Percentiles rank a stretch among this genome's conserved stretches.
These are phyloP conservation scores for Penium margaritaceum DNA, from an alignment of 139 green algal genomes.

Conservation along the genomic window DNA sequence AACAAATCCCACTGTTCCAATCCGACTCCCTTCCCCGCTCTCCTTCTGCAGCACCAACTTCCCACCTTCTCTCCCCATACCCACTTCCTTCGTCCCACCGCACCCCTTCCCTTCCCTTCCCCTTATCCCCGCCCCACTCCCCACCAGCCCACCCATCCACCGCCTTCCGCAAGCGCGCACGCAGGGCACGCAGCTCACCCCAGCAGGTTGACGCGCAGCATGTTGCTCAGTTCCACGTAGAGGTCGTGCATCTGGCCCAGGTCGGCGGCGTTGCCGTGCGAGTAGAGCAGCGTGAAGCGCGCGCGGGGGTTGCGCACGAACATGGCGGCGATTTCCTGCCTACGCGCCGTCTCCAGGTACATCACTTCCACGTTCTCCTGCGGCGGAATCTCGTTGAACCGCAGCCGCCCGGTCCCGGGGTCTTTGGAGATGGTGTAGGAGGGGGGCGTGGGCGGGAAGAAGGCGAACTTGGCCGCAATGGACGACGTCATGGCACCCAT, in stretches of 20 bases:
- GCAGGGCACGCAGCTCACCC: slow-evolving; percentile 29
- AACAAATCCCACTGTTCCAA: too few relatives aligned
- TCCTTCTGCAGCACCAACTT: too few relatives aligned
- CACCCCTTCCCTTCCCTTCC: neutral
- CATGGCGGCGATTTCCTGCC: slow-evolving; percentile 52
- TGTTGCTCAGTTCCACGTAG: slow-evolving; percentile 58
- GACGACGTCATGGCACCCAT: slow-evolving; percentile 39
- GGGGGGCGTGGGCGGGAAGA: slow-evolving; percentile 73
- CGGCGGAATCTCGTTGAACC: slow-evolving; percentile 31
- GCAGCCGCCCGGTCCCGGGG: slow-evolving; percentile 9
- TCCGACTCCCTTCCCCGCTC: too few relatives aligned
- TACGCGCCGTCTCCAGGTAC: slow-evolving; percentile 32
- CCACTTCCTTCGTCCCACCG: too few relatives aligned
- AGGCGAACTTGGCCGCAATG: slow-evolving; percentile 53
- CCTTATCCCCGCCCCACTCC: too few relatives aligned
- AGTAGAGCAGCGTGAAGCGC: slow-evolving; percentile 70
- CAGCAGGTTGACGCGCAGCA: slow-evolving; percentile 71
- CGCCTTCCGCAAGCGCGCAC: too few relatives aligned
- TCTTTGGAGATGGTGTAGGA: slow-evolving; percentile 59
- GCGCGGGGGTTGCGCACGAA: slow-evolving; percentile 47
- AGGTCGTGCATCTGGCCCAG: slow-evolving; percentile 82
- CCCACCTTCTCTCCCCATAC: too few relatives aligned
- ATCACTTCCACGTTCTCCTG: slow-evolving; percentile 41
- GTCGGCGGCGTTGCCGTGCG: slow-evolving; percentile 88
- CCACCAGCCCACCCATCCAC: too few relatives aligned